Evolutionary conservation across 2,329 filamentous ascomycete species (phyloP).

Genomic region (Aplosporella prunicola): DNA sequence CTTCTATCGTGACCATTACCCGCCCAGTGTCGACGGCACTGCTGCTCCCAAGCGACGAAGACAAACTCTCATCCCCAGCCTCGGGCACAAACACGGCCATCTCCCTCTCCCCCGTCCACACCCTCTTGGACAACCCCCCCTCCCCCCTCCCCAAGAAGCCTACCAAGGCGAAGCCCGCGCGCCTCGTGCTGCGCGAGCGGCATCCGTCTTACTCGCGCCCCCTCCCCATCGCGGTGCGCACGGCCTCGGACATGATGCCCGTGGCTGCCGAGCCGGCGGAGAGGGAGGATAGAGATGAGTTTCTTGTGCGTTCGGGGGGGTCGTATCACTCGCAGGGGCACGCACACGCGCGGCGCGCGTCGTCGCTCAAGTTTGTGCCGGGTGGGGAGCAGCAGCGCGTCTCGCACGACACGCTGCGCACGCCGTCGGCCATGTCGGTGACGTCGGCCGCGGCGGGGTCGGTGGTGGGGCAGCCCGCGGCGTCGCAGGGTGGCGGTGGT

Average conservation of each 20-base stretch:
- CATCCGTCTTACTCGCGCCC: background rate
- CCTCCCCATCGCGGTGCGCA: slow-evolving; percentile 3
- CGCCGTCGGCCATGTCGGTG: slow-evolving; percentile 8
- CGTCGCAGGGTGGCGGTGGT: background rate
- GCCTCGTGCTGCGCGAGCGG: slow-evolving; percentile 15
- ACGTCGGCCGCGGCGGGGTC: background rate
- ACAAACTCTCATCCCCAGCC: slow-evolving; percentile 1
- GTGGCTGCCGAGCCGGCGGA: too few species aligned
- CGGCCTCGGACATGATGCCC: background rate
- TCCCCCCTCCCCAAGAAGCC: slow-evolving; percentile 11
- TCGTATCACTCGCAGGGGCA: too few species aligned
- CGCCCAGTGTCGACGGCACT: background rate
- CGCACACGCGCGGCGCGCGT: slow-evolving; percentile 1
- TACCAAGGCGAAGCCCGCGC: slow-evolving; percentile 17
- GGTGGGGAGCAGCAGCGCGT: slow-evolving; percentile 3
- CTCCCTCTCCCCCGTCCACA: slow-evolving; percentile 24
- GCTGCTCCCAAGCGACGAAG: background rate
- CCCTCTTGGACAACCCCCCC: slow-evolving; percentile 25
- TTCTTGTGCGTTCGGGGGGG: background rate
- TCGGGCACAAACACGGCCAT: slow-evolving; percentile 10
- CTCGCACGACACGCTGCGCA: slow-evolving; percentile 3
- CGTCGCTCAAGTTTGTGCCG: slow-evolving; percentile 1
- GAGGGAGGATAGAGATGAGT: too few species aligned
- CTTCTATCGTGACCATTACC: too few species aligned
- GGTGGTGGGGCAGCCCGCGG: background rate